Evolutionary conservation across 2,329 filamentous ascomycete genomes (phyloP), one percentile per base, ranked within the genome.

Genomic region (Phialophora expanda): DNA sequence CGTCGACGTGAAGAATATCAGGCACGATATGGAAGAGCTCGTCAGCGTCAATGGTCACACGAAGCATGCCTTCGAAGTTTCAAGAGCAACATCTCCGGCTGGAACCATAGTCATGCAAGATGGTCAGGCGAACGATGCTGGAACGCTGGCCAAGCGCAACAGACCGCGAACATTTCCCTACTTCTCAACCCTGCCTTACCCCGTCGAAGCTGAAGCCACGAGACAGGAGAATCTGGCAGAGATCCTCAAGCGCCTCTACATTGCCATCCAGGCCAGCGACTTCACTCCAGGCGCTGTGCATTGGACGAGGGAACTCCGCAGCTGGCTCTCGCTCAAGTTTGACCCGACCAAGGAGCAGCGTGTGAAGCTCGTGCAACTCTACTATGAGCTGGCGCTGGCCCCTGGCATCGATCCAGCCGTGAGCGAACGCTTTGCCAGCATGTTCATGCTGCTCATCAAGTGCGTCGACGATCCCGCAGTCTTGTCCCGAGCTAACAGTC

Each of bases 371-470:
- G 91, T 95, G 32, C 91, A 90, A 80, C 84, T 99, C 44, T 99
- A 97, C 81, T 99, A 97, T 79, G 93, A 97, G 80, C 89, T 99
- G 66, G 86, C 92, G 4, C 84, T 99, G 67, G 92, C 95, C 30
- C 95, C 94, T 0, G 95, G 96, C 3, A 84, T 99, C 63, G 94
- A 98, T 75, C 86, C 87, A 59, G 85, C 85, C 66, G 88, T 93
- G 8, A 86, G 92, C 4, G 96, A 99, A 79, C 87, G 94, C 66
- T 99, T 99, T 77, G 87, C 94, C 54, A 95, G 92, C 82, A 98
- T 98, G 93, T 94, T 98, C 75, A 90, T 97, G 78, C 89, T 92
- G 11, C 81, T 99, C 72, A 96, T 93, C n/a, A 96, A 95, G 93
- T 95, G 81, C 78, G 89, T 26, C 48, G 30, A 34, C 8, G 17